These are phyloP conservation scores for Lanmaoa pseudosensibilis DNA, from an alignment of 768 basidiomycete species.

Conservation along the genomic window DNA sequence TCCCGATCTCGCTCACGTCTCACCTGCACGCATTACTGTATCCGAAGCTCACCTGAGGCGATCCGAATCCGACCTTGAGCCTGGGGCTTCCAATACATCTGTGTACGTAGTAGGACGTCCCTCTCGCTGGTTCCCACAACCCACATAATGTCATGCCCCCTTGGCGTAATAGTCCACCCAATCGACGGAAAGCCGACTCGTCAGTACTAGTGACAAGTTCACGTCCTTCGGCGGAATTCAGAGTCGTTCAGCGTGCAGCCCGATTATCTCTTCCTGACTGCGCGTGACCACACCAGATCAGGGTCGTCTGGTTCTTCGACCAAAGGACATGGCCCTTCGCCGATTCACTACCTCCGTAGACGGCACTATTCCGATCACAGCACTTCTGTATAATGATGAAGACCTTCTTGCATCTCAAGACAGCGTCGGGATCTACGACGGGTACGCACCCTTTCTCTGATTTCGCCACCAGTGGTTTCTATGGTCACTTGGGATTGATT, in stretches of 20 bases:
- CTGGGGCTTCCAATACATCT: conserved; percentile 1
- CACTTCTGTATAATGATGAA: conserved; percentile 81
- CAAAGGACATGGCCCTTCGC: conserved; percentile 49
- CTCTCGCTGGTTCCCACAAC: conserved; percentile 9
- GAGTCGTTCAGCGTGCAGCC: background rate
- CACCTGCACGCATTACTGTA: conserved; percentile 10
- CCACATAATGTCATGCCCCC: background rate
- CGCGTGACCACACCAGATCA: conserved; percentile 2
- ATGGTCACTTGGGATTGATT: conserved; percentile 20
- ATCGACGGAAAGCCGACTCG: conserved; percentile 8
- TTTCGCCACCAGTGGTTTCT: conserved; percentile 8
- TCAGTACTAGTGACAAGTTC: background rate
- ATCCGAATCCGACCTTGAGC: conserved; percentile 4
- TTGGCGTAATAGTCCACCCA: conserved; percentile 5
- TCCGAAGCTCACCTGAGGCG: conserved; percentile 26
- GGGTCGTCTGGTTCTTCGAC: conserved; percentile 2
- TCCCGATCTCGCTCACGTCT: conserved; percentile 5
- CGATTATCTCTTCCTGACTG: background rate
- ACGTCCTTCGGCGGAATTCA: conserved; percentile 15
- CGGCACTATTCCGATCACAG: conserved; percentile 75
- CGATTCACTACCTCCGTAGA: conserved; percentile 60
- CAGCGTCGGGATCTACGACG: conserved; percentile 86
- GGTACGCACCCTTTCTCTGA: conserved; percentile 50
- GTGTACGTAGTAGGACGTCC: conserved; percentile 15
- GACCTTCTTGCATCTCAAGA: conserved; percentile 72